Conservation (phyloP, 805 yeast species). For the Pichia ethanolica region DNA sequence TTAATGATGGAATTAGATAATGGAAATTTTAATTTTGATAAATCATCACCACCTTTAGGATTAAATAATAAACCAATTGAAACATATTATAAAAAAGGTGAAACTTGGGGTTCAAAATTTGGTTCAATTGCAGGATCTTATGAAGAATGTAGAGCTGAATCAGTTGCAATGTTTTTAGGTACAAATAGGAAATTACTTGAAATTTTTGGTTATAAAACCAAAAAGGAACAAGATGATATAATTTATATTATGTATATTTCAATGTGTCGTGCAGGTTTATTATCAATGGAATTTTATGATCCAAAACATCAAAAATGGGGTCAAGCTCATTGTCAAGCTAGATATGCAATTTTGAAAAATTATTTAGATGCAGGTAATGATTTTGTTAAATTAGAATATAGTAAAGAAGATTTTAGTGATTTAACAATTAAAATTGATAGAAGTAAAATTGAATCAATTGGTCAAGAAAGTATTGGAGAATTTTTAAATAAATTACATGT, state of each 20-base stretch:
- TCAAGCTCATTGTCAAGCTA: conserved; percentile 91
- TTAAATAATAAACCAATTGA: conserved; percentile 53
- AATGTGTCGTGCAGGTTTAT: conserved; percentile 84
- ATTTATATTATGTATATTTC: conserved; percentile 61
- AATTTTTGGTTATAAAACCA: conserved; percentile 60
- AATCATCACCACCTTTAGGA: conserved; percentile 51
- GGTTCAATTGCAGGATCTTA: conserved; percentile 79
- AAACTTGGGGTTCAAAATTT: conserved; percentile 86
- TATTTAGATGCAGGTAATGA: conserved; percentile 56
- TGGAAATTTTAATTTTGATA: conserved; percentile 68
- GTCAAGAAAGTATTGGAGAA: conserved; percentile 66
- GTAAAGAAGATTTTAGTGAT: conserved; percentile 47
- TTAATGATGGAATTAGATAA: conserved; percentile 51
- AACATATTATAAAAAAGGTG: conserved; percentile 70
- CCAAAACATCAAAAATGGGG: conserved; percentile 82
- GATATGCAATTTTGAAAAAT: conserved; percentile 76
- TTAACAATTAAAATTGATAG: conserved; percentile 53
- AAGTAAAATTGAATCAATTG: conserved; percentile 56
- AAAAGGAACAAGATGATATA: conserved; percentile 55
- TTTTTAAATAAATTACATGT: conserved; percentile 68
- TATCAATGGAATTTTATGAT: conserved; percentile 83
- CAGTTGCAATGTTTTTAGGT: conserved; percentile 75
- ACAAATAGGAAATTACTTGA: conserved; percentile 60
- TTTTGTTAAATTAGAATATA: conserved; percentile 47
- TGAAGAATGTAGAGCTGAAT: conserved; percentile 91